Percentiles rank a stretch among this genome's conserved stretches.
Evolutionary conservation across 202 grass and related monocot species (phyloP).

Genomic region (Saccharum hybrid): DNA sequence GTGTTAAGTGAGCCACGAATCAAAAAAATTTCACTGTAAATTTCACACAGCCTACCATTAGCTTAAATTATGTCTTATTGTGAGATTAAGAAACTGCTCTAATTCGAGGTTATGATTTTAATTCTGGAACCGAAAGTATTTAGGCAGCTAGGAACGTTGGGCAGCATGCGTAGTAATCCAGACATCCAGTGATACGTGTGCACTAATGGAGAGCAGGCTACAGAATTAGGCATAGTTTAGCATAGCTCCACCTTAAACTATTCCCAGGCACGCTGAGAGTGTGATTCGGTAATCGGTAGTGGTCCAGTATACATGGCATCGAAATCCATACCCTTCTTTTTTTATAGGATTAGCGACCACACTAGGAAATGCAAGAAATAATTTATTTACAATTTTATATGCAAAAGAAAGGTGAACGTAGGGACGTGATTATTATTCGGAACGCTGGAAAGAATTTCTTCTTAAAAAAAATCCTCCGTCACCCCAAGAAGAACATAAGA

Average conservation of each 20-base stretch:
- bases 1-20: neutral
- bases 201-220: constrained; percentile 2
- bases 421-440: neutral
- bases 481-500: neutral
- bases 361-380: neutral
- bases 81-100: neutral
- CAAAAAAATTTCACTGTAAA: neutral
- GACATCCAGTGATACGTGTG: neutral
- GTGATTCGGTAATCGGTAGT: neutral
- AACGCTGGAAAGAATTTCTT: neutral
- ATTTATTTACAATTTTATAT: neutral
- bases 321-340: neutral
- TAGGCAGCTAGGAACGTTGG: neutral
- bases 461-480: neutral
- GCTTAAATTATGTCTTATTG: neutral
- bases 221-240: neutral
- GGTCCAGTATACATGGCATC: neutral
- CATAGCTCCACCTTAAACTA: neutral
- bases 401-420: neutral
- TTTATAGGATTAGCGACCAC: neutral
- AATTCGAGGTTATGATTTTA: neutral
- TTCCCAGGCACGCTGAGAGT: neutral
- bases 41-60: neutral
- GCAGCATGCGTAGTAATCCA: neutral
- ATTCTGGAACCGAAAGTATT: neutral